A percentile compares a stretch with the other conserved stretches of the same genome.
Evolutionary conservation across 73 alveolate species (phyloP).

Genomic region (Paramecium sexaurelia): DNA sequence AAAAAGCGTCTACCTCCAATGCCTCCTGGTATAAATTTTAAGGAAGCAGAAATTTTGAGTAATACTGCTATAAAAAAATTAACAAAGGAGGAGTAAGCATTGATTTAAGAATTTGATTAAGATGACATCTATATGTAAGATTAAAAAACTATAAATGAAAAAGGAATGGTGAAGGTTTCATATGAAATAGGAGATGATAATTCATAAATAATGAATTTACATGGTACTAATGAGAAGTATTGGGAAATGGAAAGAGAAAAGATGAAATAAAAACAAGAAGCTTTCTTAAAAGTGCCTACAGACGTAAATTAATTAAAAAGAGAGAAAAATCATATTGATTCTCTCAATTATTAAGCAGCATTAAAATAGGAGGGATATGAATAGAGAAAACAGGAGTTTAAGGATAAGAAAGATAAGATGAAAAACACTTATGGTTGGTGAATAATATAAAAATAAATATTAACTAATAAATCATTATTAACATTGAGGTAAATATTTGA

Average conservation of each 20-base stretch:
- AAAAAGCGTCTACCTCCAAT: not conserved
- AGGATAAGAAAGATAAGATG: constrained; percentile 29
- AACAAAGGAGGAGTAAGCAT: not conserved
- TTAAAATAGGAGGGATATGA: not conserved
- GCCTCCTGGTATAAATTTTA: constrained; percentile 47
- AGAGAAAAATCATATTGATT: constrained; percentile 42
- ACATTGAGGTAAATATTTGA: constrained; percentile 6
- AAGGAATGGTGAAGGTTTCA: not conserved
- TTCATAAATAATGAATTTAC: not conserved
- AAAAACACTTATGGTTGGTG: constrained; percentile 47
- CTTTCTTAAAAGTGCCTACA: constrained; percentile 5
- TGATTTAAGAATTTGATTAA: constrained; percentile 14
- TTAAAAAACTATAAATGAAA: constrained; percentile 3
- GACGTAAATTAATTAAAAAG: not conserved
- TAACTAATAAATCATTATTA: constrained; percentile 38
- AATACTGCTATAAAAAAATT: constrained; percentile 23
- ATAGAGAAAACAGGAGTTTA: not conserved
- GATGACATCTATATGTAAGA: constrained; percentile 47
- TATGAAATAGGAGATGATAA: not conserved
- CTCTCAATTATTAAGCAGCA: constrained; percentile 21
- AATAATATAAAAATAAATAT: not conserved
- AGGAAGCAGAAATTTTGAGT: constrained; percentile 5
- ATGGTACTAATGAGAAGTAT: constrained; percentile 29
- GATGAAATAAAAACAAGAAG: constrained; percentile 4
- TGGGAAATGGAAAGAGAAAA: constrained; percentile 54